Evolutionary conservation across 306 rosid species (phyloP).

Genomic region (Clitoria ternatea): DNA sequence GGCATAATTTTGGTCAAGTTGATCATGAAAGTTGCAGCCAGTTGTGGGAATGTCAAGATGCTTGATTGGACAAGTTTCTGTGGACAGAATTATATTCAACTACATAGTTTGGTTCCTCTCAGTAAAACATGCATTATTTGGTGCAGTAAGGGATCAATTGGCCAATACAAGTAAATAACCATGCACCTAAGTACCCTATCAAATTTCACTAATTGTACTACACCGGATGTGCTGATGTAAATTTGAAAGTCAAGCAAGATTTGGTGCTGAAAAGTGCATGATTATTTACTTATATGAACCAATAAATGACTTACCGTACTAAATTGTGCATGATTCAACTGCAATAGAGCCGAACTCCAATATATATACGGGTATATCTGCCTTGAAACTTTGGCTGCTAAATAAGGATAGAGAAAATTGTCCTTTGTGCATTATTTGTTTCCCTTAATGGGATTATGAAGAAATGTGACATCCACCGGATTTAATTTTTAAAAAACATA

Average conservation of each 20-base stretch:
- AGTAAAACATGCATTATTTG: too few relatives aligned
- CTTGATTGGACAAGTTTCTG: background rate
- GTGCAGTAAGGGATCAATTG: background rate
- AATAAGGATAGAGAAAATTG: background rate
- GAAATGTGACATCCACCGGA: background rate
- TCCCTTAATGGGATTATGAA: background rate
- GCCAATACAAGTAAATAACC: too few relatives aligned
- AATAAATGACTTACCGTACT: too few relatives aligned
- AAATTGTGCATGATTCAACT: too few relatives aligned
- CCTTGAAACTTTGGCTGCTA: background rate
- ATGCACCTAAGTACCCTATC: too few relatives aligned
- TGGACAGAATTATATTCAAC: background rate
- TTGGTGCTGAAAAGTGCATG: too few relatives aligned
- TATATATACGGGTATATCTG: background rate
- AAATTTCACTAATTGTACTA: too few relatives aligned
- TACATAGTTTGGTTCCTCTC: too few relatives aligned
- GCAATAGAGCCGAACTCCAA: too few relatives aligned
- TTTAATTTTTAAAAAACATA: background rate
- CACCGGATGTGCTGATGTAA: too few relatives aligned
- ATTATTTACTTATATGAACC: too few relatives aligned
- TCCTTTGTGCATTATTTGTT: background rate
- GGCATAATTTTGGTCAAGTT: slow-evolving; percentile 2
- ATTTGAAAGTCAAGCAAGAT: too few relatives aligned
- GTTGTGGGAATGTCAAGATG: background rate
- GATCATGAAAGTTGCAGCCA: background rate